Conservation (phyloP, 2,329 filamentous ascomycete genomes). For the Pseudocercospora fijiensis region DNA sequence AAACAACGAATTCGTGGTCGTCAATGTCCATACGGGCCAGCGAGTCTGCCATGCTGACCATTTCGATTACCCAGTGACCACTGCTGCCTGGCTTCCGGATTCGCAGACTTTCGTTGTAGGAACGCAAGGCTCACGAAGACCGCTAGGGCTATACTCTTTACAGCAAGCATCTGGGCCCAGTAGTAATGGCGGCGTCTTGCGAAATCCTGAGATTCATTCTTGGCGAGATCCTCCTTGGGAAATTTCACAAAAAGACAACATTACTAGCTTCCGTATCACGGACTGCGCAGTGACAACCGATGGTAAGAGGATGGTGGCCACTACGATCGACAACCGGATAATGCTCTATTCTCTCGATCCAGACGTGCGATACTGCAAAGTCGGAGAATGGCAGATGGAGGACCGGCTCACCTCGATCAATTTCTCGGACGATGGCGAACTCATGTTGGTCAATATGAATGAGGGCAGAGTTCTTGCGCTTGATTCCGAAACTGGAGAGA, state of each 20-base stretch:
- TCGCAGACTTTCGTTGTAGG: constrained; percentile 76
- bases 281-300: constrained; percentile 82
- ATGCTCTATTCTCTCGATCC: constrained; percentile 73
- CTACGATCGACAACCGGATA: constrained; percentile 68
- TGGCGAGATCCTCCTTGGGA: constrained; percentile 50
- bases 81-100: constrained; percentile 84
- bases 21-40: constrained; percentile 48
- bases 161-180: constrained; percentile 13
- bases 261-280: constrained; percentile 70
- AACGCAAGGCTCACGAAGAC: constrained; percentile 65
- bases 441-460: constrained; percentile 78
- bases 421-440: constrained; percentile 76
- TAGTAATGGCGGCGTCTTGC: constrained; percentile 21
- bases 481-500: constrained; percentile 69
- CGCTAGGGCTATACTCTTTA: constrained; percentile 59
- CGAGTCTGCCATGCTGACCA: constrained; percentile 64
- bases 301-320: constrained; percentile 74
- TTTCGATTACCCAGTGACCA: constrained; percentile 81
- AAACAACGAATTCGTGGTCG: constrained; percentile 39
- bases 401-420: constrained; percentile 73
- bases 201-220: constrained; percentile 35
- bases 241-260: constrained; percentile 54
- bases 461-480: constrained; percentile 76
- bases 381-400: constrained; percentile 70
- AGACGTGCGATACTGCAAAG: constrained; percentile 63